These are phyloP conservation scores for Phytopythium kandeliae DNA, from an alignment of 352 stramenopile genomes.

Conservation along the genomic window DNA sequence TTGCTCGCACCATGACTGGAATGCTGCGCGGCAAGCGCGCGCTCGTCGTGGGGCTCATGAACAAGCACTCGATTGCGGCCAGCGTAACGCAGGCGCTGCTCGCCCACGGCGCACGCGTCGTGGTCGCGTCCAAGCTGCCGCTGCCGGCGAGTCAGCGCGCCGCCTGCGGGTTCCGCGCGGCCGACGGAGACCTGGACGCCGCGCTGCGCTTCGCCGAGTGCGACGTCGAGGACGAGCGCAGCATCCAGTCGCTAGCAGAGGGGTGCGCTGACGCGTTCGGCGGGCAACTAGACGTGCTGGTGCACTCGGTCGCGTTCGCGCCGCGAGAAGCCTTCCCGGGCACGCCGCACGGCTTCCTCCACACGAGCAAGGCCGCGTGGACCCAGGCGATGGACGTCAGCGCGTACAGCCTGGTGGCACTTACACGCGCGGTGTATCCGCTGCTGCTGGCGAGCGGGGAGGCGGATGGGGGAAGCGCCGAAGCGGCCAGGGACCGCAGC, in stretches of 20 bases:
- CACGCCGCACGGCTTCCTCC: constrained; percentile 34
- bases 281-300: constrained; percentile 74
- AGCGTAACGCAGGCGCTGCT: constrained; percentile 66
- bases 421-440: constrained; percentile 60
- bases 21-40: constrained; percentile 59
- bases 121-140: constrained; percentile 64
- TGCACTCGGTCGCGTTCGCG: constrained; percentile 91
- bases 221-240: constrained; percentile 65
- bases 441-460: constrained; percentile 23
- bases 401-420: constrained; percentile 86
- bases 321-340: constrained; percentile 64
- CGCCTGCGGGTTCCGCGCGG: constrained; percentile 41
- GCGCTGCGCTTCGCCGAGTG: constrained; percentile 53
- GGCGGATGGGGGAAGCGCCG: constrained; percentile 2
- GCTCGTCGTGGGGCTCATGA: constrained; percentile 87
- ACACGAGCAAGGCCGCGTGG: constrained; percentile 46
- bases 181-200: constrained; percentile 9
- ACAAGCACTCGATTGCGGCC: constrained; percentile 86
- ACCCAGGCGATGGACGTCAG: constrained; percentile 79
- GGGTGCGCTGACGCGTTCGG: constrained; percentile 33
- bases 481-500: constrained; percentile 36
- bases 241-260: constrained; percentile 44
- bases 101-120: constrained; percentile 51
- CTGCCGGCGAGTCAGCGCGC: constrained; percentile 41
- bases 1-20: not conserved